Evolutionary conservation across 768 basidiomycete species (phyloP).

Genomic region (Coprinopsis marcescibilis): DNA sequence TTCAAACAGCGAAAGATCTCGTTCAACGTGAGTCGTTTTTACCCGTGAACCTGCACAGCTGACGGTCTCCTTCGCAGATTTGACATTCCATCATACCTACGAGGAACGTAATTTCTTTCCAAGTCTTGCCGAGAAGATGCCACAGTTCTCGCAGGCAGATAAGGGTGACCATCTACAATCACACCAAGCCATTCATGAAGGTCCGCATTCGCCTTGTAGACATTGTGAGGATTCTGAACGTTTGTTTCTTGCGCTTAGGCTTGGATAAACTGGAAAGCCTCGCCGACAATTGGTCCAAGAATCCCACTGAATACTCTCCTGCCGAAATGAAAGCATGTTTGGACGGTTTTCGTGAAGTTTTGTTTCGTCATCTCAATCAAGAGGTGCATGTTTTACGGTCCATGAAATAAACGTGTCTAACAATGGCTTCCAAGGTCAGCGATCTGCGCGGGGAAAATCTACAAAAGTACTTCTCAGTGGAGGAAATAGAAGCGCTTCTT

Average conservation of each 20-base stretch:
- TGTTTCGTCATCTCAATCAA: constrained; percentile 50
- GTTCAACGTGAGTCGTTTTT: constrained; percentile 31
- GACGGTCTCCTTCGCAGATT: no score
- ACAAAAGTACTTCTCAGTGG: constrained; percentile 46
- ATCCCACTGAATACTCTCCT: constrained; percentile 44
- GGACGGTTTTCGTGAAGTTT: constrained; percentile 42
- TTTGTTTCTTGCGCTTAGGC: constrained; percentile 25
- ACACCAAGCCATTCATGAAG: constrained; percentile 50
- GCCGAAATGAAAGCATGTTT: constrained; percentile 43
- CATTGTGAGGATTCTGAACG: neutral
- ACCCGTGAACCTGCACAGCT: constrained; percentile 1
- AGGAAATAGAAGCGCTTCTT: constrained; percentile 33
- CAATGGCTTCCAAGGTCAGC: constrained; percentile 31
- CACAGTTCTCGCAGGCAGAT: constrained; percentile 34
- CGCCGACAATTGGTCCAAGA: constrained; percentile 34
- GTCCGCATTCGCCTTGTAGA: constrained; percentile 20
- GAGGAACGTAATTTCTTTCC: constrained; percentile 52
- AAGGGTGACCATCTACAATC: constrained; percentile 42
- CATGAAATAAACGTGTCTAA: neutral
- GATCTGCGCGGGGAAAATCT: constrained; percentile 47
- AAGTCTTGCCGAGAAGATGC: constrained; percentile 42
- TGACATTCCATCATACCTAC: constrained; percentile 51
- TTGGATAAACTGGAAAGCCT: constrained; percentile 37
- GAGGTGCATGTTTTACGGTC: constrained; percentile 30
- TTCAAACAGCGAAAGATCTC: constrained; percentile 32